Conservation (phyloP, 768 basidiomycete species). For the Tricholoma hemisulphureum region DNA sequence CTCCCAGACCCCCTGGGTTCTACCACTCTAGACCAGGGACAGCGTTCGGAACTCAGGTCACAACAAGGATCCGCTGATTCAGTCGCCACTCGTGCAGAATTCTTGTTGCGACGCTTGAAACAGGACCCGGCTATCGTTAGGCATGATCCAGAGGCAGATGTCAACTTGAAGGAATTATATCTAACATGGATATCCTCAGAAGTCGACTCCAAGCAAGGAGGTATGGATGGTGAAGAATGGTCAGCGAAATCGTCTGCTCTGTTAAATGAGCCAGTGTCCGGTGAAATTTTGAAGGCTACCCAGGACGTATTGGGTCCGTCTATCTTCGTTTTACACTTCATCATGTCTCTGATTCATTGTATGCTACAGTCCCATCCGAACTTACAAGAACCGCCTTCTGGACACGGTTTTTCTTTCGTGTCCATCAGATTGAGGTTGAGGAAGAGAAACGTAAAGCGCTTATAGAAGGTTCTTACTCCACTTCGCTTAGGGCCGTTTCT, state of each 20-base stretch:
- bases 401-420: slow-evolving; percentile 88
- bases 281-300: slow-evolving; percentile 50
- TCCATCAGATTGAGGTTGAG: slow-evolving; percentile 75
- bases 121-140: slow-evolving; percentile 73
- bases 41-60: slow-evolving; percentile 19
- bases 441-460: slow-evolving; percentile 77
- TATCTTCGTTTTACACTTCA: slow-evolving; percentile 2
- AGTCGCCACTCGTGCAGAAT: slow-evolving; percentile 74
- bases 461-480: slow-evolving; percentile 55
- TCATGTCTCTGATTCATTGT: slow-evolving; percentile 6
- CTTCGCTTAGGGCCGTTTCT: not conserved
- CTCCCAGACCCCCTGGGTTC: slow-evolving; percentile 44
- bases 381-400: slow-evolving; percentile 72
- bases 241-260: slow-evolving; percentile 44
- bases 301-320: slow-evolving; percentile 57
- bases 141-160: slow-evolving; percentile 71
- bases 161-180: slow-evolving; percentile 52
- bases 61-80: slow-evolving; percentile 35
- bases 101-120: slow-evolving; percentile 68
- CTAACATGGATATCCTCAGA: slow-evolving; percentile 53
- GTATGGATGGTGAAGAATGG: slow-evolving; percentile 61
- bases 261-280: slow-evolving; percentile 51
- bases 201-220: slow-evolving; percentile 53
- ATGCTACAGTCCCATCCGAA: slow-evolving; percentile 59
- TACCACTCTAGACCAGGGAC: not conserved